Conservation (phyloP, 2,329 filamentous ascomycete genomes). For the Penicillium glabrum region DNA sequence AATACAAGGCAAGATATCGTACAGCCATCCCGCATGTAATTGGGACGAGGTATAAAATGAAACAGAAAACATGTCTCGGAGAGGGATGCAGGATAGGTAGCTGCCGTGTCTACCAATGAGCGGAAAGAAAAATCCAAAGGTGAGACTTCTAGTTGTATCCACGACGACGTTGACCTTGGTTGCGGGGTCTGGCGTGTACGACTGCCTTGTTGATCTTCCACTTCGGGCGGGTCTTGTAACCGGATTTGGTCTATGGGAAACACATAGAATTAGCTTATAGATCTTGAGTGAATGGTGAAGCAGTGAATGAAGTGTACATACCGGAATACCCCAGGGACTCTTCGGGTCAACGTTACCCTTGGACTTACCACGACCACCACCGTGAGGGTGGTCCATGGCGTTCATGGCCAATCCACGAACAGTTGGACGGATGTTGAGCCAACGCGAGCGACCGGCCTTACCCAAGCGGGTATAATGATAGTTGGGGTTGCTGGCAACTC, state of each 20-base stretch:
- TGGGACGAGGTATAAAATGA: slow-evolving; percentile 21
- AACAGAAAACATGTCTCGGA: slow-evolving; percentile 7
- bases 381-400: slow-evolving; percentile 95
- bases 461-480: slow-evolving; percentile 88
- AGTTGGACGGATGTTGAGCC: slow-evolving; percentile 91
- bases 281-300: neutral
- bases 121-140: neutral
- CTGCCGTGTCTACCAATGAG: slow-evolving; percentile 3
- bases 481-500: slow-evolving; percentile 89
- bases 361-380: slow-evolving; percentile 97
- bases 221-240: slow-evolving; percentile 86
- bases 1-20: slow-evolving; percentile 19
- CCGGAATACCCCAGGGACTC: slow-evolving; percentile 93
- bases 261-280: neutral
- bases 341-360: slow-evolving; percentile 97
- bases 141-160: slow-evolving; percentile 53
- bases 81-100: slow-evolving; percentile 3
- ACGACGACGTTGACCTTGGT: slow-evolving; percentile 82
- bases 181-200: slow-evolving; percentile 77
- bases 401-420: slow-evolving; percentile 99
- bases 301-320: slow-evolving; percentile 53
- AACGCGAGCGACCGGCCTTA: slow-evolving; percentile 90
- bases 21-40: slow-evolving; percentile 17
- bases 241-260: slow-evolving; percentile 51
- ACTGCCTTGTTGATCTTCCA: slow-evolving; percentile 91